Evolutionary conservation across 805 yeast species (phyloP).

Genomic region (Myxozyma geophila): DNA sequence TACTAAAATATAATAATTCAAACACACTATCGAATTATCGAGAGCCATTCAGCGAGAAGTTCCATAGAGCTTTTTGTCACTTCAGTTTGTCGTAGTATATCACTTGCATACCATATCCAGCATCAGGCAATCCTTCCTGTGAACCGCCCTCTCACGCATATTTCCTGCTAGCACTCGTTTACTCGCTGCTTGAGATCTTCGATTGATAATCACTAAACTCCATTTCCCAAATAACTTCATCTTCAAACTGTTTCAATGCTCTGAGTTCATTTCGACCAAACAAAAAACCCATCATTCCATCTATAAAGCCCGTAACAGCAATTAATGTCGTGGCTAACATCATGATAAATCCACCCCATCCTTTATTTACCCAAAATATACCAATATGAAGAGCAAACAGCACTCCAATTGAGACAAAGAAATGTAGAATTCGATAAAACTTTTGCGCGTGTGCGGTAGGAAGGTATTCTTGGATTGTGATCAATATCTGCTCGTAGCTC

Average conservation of each 20-base stretch:
- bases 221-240: slow-evolving; percentile 57
- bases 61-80: too few species aligned
- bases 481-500: slow-evolving; percentile 55
- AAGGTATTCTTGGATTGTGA: slow-evolving; percentile 53
- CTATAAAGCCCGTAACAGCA: slow-evolving; percentile 67
- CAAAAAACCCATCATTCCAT: slow-evolving; percentile 76
- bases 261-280: slow-evolving; percentile 83
- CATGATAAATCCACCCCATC: slow-evolving; percentile 64
- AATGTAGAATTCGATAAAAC: slow-evolving; percentile 68
- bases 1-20: too few species aligned
- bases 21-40: too few species aligned
- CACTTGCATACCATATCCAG: too few species aligned
- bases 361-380: slow-evolving; percentile 60
- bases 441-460: slow-evolving; percentile 64
- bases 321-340: slow-evolving; percentile 59
- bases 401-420: slow-evolving; percentile 57
- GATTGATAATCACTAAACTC: neutral
- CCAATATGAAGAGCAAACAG: slow-evolving; percentile 60
- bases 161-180: neutral
- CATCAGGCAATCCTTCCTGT: too few species aligned
- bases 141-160: too few species aligned
- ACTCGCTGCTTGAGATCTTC: neutral
- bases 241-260: slow-evolving; percentile 73
- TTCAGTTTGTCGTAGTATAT: too few species aligned
- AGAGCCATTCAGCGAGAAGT: too few species aligned